These are phyloP conservation scores for Fistulifera solaris DNA, from an alignment of 108 stramenopile genomes.

Conservation along the genomic window DNA sequence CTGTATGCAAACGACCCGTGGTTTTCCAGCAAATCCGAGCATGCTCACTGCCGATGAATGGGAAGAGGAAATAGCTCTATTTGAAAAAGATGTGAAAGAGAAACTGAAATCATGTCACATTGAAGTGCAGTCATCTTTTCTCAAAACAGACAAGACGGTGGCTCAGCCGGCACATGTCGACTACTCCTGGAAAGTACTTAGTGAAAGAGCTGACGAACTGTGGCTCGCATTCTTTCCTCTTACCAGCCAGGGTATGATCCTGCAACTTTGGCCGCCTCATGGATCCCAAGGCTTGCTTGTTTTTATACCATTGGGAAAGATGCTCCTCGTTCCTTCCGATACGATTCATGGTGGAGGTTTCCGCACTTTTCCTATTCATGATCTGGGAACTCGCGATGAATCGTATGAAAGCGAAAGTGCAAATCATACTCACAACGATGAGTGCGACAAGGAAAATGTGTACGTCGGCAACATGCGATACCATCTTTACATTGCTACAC, in stretches of 20 bases:
- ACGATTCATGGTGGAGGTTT: constrained; percentile 69
- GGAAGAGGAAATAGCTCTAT: no score
- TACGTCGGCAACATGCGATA: constrained; percentile 1
- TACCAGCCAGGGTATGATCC: constrained; percentile 44
- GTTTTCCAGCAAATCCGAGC: constrained; percentile 1
- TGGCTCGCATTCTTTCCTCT: constrained; percentile 52
- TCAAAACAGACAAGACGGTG: constrained; percentile 13
- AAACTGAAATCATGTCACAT: no score
- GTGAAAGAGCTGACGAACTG: constrained; percentile 18
- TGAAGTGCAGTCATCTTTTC: no score
- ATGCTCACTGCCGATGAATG: no score
- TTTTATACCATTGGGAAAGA: constrained; percentile 47
- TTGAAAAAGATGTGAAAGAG: no score
- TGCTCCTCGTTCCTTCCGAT: constrained; percentile 42
- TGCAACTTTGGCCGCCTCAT: constrained; percentile 39
- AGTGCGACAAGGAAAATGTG: no score
- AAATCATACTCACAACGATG: no score
- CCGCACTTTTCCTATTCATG: constrained; percentile 15
- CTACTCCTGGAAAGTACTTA: constrained; percentile 40
- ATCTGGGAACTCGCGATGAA: no score
- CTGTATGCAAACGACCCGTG: constrained; percentile 28
- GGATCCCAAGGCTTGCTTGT: constrained; percentile 26
- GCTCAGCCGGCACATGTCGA: constrained; percentile 72
- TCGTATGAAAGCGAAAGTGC: no score
- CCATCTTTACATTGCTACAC: constrained; percentile 2